Base-by-base conservation (phyloP, 768 basidiomycete genomes). In the Cystobasidium ongulense region DNA sequence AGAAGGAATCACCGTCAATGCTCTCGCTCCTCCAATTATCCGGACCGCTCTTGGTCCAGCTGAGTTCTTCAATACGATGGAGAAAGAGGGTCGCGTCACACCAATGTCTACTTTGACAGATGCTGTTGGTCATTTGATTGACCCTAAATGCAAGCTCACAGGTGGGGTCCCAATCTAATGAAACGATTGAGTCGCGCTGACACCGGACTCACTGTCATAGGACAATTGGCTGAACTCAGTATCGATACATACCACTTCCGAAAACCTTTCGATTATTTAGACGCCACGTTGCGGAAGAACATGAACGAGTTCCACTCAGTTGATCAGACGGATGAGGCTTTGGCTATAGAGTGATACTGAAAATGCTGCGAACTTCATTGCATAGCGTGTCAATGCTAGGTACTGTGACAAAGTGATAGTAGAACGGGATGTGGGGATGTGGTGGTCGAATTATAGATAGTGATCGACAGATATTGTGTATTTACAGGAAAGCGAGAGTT, bases 1-100 rank as follows among this genome's bases (percentile, higher is more conserved):
- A 29, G 67, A 70, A 29, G 67, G 67, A 31, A 70, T 70, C 36
- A 70, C 67, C 1, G 67, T 70, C 50, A 70, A 70, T 35, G 67
- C 67, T 17, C 63, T 64, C 1, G 63, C 63, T 18, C 63, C 63
- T 7, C 41, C 41, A 17, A 46, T 64, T 13, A 36, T 64, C 10
- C 5, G 63, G 18, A 64, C 63, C 7, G 41, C 35, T 3, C 27
- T 64, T 3, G 63, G 33, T 13, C 63, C 63, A 27, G 33, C 63
- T 11, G 63, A 11, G 13, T 64, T 64, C 63, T 64, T 64, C 63
- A 35, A 64, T 36, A 29, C 27, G 4, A 5, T 64, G 25, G 63
- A 64, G n/a, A 64, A 64, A 46, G 63, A 64, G n/a, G 63, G 63
- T 11, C 35, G 63, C 35, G 63, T 64, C 5, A 64, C 63, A 25